Percentiles rank a stretch among this genome's conserved stretches.
Conservation (phyloP, 2,329 filamentous ascomycete species). For the Cladosporium sp. region DNA sequence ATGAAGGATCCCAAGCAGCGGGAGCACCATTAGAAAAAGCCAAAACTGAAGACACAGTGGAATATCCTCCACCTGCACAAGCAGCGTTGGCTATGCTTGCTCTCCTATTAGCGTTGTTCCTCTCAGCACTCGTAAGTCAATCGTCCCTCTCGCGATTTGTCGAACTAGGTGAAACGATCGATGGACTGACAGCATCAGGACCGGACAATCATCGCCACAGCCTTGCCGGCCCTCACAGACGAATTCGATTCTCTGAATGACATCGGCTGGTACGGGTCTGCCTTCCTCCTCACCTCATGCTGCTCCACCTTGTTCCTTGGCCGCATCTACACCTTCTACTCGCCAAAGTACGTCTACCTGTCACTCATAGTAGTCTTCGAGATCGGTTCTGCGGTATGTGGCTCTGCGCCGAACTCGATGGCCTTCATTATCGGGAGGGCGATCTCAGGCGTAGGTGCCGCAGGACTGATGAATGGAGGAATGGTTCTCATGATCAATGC, state of each 20-base stretch:
- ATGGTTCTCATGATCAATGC: constrained; percentile 48
- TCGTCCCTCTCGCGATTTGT: background rate
- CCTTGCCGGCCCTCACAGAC: constrained; percentile 42
- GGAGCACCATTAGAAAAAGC: background rate
- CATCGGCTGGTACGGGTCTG: constrained; percentile 42
- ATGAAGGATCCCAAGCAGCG: background rate
- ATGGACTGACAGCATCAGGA: constrained; percentile 21
- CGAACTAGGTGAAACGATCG: background rate
- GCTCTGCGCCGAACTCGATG: constrained; percentile 37
- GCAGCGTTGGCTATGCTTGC: constrained; percentile 29
- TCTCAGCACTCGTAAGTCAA: constrained; percentile 27
- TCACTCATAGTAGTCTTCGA: constrained; percentile 51
- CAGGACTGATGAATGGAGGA: constrained; percentile 38
- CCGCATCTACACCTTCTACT: constrained; percentile 49
- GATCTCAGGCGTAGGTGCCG: constrained; percentile 43
- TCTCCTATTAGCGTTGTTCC: constrained; percentile 30
- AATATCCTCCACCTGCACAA: constrained; percentile 25
- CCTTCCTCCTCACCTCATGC: constrained; percentile 47
- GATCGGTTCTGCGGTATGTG: constrained; percentile 58
- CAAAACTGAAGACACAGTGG: constrained; percentile 1
- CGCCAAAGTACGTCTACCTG: constrained; percentile 41
- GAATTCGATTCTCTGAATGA: constrained; percentile 44
- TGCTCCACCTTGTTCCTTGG: constrained; percentile 50
- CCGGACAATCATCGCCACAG: constrained; percentile 39
- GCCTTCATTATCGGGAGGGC: constrained; percentile 45